These are phyloP conservation scores for Colletotrichum sublineola DNA, from an alignment of 2,329 filamentous ascomycete genomes.

Conservation along the genomic window DNA sequence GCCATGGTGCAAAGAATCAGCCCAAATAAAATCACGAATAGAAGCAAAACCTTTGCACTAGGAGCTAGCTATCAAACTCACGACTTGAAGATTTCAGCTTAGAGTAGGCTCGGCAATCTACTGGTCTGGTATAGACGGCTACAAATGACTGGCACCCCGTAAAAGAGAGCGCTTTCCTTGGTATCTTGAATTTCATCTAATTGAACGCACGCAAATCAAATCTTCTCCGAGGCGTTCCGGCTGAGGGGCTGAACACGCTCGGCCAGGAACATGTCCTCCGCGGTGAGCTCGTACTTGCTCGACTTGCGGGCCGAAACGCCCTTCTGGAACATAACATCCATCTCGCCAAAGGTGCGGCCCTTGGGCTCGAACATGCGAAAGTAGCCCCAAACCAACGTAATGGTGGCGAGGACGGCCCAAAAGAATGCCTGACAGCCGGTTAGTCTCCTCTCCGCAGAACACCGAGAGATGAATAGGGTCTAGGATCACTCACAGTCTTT, in stretches of 20 bases:
- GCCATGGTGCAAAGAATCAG: background rate
- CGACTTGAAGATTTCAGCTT: background rate
- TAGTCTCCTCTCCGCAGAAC: constrained; percentile 11
- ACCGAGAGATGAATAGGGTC: constrained; percentile 31
- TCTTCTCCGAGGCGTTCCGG: constrained; percentile 25
- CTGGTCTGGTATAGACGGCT: constrained; percentile 21
- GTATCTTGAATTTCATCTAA: constrained; percentile 25
- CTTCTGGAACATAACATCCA: constrained; percentile 59
- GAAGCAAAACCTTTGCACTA: background rate
- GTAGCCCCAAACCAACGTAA: constrained; percentile 57
- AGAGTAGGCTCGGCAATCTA: background rate
- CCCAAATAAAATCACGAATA: background rate
- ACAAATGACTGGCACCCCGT: constrained; percentile 13
- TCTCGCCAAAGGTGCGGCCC: constrained; percentile 59
- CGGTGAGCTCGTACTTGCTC: constrained; percentile 51
- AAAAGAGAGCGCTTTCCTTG: background rate
- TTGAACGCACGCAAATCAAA: constrained; percentile 1
- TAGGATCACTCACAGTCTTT: constrained; percentile 49
- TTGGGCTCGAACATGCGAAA: constrained; percentile 61
- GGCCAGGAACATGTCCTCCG: constrained; percentile 49
- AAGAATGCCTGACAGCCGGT: constrained; percentile 55
- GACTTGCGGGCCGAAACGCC: constrained; percentile 56
- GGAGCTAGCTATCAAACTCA: constrained; percentile 26
- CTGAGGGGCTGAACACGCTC: constrained; percentile 22
- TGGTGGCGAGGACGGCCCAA: constrained; percentile 54